A percentile compares a stretch with the other conserved stretches of the same genome.
Evolutionary conservation across 2,329 filamentous ascomycete genomes (phyloP).

Genomic region (Lecanicillium sp.): DNA sequence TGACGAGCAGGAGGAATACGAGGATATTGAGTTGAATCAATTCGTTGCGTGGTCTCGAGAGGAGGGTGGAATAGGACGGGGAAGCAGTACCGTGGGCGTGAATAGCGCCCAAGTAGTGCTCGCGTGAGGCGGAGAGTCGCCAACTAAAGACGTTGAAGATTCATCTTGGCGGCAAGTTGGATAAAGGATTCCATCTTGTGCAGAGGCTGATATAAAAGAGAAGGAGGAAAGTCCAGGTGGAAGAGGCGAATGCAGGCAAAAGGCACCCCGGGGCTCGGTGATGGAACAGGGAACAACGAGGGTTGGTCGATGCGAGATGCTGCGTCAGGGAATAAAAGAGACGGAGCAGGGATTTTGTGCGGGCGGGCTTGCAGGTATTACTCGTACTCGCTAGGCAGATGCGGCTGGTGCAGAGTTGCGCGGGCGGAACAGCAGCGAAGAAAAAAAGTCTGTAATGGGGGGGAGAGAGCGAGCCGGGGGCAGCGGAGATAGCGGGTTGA

Average conservation of each 20-base stretch:
- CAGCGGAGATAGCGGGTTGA: too few species aligned
- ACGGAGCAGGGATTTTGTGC: too few species aligned
- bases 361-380: too few species aligned
- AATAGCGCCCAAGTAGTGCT: conserved; percentile 6
- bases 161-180: conserved; percentile 14
- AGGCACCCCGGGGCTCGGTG: too few species aligned
- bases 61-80: neutral
- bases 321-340: too few species aligned
- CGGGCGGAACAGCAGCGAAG: neutral
- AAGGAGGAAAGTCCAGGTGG: neutral
- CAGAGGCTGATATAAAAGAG: neutral
- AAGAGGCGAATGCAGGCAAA: too few species aligned
- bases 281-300: too few species aligned
- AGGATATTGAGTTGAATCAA: conserved; percentile 1
- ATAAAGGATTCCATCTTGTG: conserved; percentile 15
- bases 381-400: neutral
- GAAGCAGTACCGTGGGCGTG: neutral
- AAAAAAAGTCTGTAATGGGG: too few species aligned
- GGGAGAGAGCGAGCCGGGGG: too few species aligned
- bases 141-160: conserved; percentile 12
- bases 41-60: neutral
- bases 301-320: too few species aligned
- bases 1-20: neutral
- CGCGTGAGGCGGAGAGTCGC: conserved; percentile 6
- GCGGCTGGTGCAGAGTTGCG: neutral